Conservation (phyloP, 768 basidiomycete species). For the Omphalotus guepiniiformis region DNA sequence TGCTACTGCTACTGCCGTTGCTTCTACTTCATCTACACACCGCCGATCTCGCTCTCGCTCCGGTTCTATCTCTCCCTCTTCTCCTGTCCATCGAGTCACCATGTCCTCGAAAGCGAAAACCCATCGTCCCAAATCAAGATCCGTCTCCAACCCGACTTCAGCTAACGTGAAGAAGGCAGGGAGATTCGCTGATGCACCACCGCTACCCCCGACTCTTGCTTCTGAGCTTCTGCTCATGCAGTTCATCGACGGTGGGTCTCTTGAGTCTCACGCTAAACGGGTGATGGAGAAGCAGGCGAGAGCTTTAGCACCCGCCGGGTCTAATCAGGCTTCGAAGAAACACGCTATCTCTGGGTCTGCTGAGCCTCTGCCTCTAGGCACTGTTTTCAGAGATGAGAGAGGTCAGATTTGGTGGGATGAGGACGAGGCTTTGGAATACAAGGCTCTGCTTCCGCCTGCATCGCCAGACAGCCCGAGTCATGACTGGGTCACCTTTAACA, state of each 20-base stretch:
- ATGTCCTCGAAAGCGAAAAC: not conserved
- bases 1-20: not conserved
- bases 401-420: constrained; percentile 7
- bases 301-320: not conserved
- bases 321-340: not conserved
- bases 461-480: not conserved
- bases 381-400: constrained; percentile 1
- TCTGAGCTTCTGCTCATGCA: constrained; percentile 8
- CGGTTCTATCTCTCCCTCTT: not conserved
- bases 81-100: not conserved
- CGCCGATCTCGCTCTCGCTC: not conserved
- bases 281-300: constrained; percentile 6
- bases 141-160: not conserved
- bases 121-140: not conserved
- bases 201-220: constrained; percentile 1
- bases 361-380: not conserved
- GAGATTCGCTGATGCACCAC: not conserved
- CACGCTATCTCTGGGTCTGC: not conserved
- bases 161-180: constrained; percentile 3
- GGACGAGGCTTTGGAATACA: constrained; percentile 8
- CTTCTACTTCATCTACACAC: not conserved
- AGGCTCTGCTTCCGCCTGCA: constrained; percentile 6
- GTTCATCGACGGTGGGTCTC: constrained; percentile 7
- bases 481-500: constrained; percentile 1
- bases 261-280: constrained; percentile 5